phyloP scores from a whole-genome alignment of 108 stramenopile genomes.

The Nitzschia sp. region DNA sequence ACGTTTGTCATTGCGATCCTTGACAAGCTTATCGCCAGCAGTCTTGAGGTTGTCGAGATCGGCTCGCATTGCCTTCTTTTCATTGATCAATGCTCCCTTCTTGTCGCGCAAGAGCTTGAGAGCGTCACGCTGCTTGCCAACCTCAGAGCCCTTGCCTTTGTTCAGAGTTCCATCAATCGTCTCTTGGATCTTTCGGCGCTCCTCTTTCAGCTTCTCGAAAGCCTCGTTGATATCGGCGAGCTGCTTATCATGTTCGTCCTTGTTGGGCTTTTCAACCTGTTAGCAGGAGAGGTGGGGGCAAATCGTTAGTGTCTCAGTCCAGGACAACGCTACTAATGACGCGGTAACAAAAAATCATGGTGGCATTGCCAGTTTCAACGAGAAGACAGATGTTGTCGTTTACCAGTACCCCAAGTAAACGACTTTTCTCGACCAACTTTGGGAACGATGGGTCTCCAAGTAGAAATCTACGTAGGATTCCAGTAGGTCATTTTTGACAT shows the following conservation, averaged over 20 bases:
- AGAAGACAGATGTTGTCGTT: background rate
- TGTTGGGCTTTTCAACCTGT: constrained; percentile 79
- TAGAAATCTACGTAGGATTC: constrained; percentile 14
- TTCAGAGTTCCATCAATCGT: constrained; percentile 65
- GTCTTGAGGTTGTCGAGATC: constrained; percentile 67
- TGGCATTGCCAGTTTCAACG: background rate
- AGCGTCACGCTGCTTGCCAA: constrained; percentile 54
- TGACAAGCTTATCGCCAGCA: constrained; percentile 59
- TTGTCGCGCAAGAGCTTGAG: constrained; percentile 59
- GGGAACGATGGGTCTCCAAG: too few species aligned
- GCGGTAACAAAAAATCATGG: background rate
- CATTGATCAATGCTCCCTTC: constrained; percentile 77
- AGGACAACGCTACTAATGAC: background rate
- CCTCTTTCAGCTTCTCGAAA: constrained; percentile 65
- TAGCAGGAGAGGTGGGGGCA: background rate
- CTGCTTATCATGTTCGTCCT: constrained; percentile 65
- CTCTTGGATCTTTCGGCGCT: constrained; percentile 51
- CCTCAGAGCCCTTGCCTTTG: constrained; percentile 44
- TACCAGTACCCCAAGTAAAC: too few species aligned
- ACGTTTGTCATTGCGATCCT: constrained; percentile 65
- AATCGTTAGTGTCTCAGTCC: background rate
- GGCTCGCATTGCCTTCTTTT: constrained; percentile 79
- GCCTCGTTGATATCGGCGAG: constrained; percentile 58
- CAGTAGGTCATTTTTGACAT: background rate
- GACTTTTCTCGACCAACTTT: too few species aligned